Evolutionary conservation across 179 eudicot genomes (phyloP).

Genomic region (Vitellaria paradoxa): DNA sequence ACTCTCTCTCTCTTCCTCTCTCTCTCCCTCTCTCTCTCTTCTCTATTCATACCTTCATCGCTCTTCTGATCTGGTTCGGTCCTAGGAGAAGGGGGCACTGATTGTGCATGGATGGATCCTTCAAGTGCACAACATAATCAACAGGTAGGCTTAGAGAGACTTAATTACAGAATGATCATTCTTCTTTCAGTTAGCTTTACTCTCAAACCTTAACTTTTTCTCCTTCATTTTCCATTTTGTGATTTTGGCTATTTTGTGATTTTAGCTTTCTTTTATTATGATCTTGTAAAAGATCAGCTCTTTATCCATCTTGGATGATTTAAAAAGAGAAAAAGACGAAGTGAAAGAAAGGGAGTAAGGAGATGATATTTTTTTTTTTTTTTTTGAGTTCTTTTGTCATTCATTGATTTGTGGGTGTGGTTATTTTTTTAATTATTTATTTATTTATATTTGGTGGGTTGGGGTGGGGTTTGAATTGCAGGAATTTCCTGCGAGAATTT

Average conservation of each 20-base stretch:
- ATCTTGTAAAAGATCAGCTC: neutral
- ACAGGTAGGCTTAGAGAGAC: constrained; percentile 17
- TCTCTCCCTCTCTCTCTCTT: constrained; percentile 14
- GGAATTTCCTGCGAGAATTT: neutral
- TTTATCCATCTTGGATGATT: neutral
- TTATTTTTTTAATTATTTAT: too few relatives aligned
- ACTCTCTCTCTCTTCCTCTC: neutral
- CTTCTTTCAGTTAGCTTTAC: neutral
- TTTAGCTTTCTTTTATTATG: neutral
- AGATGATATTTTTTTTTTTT: neutral
- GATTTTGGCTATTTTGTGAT: neutral
- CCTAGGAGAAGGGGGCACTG: constrained; percentile 19
- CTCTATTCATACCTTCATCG: neutral
- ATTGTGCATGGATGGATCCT: constrained; percentile 28
- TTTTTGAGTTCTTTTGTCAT: neutral
- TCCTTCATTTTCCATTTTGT: neutral
- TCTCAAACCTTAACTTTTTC: too few relatives aligned
- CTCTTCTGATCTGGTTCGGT: neutral
- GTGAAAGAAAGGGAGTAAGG: neutral
- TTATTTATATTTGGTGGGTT: too few relatives aligned
- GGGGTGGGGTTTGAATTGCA: neutral
- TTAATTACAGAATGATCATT: neutral
- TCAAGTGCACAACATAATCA: constrained; percentile 23
- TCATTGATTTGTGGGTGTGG: too few relatives aligned
- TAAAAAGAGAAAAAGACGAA: neutral